Conservation (phyloP, 768 basidiomycete species). For the Rossbeevera mucosa region DNA sequence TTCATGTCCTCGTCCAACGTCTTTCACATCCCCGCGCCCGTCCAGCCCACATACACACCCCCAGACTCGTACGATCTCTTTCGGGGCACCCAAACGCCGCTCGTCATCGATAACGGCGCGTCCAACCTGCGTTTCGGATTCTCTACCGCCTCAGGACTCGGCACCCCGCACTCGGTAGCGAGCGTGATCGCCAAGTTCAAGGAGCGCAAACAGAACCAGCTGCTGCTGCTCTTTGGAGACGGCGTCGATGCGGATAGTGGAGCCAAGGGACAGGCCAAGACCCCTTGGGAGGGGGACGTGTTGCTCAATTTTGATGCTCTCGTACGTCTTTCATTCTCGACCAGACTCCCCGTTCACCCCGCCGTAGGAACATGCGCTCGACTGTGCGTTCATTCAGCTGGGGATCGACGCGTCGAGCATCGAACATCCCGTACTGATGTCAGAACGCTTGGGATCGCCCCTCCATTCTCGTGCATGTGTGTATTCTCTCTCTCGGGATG, state of each 20-base stretch:
- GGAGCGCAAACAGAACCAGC: slow-evolving; percentile 80
- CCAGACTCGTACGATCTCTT: slow-evolving; percentile 49
- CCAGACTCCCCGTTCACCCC: slow-evolving; percentile 18
- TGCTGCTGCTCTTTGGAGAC: slow-evolving; percentile 82
- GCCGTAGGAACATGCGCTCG: slow-evolving; percentile 95
- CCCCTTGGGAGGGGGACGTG: slow-evolving; percentile 93
- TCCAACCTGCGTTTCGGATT: slow-evolving; percentile 82
- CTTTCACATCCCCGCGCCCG: slow-evolving; percentile 19
- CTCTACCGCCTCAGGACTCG: slow-evolving; percentile 38
- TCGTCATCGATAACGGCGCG: slow-evolving; percentile 89
- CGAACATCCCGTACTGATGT: slow-evolving; percentile 89
- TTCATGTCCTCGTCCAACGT: slow-evolving; percentile 8
- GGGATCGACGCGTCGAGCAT: slow-evolving; percentile 74
- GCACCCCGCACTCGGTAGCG: slow-evolving; percentile 51
- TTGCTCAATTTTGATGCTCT: slow-evolving; percentile 88
- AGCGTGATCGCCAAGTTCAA: slow-evolving; percentile 85
- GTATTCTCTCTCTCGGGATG: slow-evolving; percentile 27
- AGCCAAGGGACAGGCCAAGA: slow-evolving; percentile 70
- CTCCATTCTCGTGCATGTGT: slow-evolving; percentile 81
- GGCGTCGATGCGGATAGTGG: slow-evolving; percentile 84
- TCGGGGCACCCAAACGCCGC: slow-evolving; percentile 51
- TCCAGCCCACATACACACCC: slow-evolving; percentile 32
- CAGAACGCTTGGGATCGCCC: slow-evolving; percentile 84
- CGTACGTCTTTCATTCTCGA: slow-evolving; percentile 47
- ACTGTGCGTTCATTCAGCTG: slow-evolving; percentile 85